Percentiles rank a stretch among this genome's conserved stretches.
Evolutionary conservation across 768 basidiomycete genomes (phyloP).

Genomic region (Pleurotus citrinopileatus): DNA sequence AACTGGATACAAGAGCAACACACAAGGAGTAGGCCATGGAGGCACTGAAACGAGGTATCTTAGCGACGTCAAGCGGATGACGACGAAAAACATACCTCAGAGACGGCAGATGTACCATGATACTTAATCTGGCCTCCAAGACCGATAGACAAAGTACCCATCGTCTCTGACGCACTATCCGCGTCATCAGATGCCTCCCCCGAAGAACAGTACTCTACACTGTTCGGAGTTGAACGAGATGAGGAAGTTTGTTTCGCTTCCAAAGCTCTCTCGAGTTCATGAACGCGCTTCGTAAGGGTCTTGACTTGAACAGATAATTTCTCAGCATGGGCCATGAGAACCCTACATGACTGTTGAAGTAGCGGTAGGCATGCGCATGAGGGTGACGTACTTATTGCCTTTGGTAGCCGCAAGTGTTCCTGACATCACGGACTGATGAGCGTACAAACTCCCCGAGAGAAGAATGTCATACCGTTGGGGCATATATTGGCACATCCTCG

Average conservation of each 20-base stretch:
- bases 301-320: constrained; percentile 46
- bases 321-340: constrained; percentile 49
- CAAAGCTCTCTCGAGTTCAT: constrained; percentile 44
- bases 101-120: constrained; percentile 46
- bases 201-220: neutral
- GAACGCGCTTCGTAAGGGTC: constrained; percentile 35
- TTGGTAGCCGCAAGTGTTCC: constrained; percentile 53
- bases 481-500: constrained; percentile 52
- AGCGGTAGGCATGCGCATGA: neutral
- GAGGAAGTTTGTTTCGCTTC: neutral
- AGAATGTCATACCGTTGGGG: constrained; percentile 37
- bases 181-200: constrained; percentile 12
- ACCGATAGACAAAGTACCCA: constrained; percentile 50
- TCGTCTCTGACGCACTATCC: constrained; percentile 32
- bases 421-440: constrained; percentile 1
- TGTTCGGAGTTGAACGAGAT: neutral
- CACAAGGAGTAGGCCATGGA: constrained; percentile 36
- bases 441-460: neutral
- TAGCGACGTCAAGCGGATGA: too few relatives aligned
- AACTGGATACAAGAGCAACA: constrained; percentile 8
- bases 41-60: constrained; percentile 27
- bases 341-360: constrained; percentile 31
- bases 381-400: constrained; percentile 45
- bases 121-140: constrained; percentile 46
- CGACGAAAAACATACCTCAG: constrained; percentile 39